These are phyloP conservation scores for Diaporthe australafricana DNA, from an alignment of 2,329 filamentous ascomycete genomes.

Conservation along the genomic window DNA sequence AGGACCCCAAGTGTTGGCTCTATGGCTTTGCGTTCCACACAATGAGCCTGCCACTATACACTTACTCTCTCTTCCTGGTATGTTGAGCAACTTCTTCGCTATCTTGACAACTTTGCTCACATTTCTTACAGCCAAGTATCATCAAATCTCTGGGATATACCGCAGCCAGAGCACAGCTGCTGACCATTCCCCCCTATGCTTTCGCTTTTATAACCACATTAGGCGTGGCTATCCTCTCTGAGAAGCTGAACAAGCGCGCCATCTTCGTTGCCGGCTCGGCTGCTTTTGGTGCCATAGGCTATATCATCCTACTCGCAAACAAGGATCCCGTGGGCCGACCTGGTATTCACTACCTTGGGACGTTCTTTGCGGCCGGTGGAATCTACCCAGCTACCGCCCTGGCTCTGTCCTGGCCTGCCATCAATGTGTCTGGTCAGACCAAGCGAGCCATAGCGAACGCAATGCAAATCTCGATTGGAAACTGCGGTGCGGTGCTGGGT, in stretches of 20 bases:
- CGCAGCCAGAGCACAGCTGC: constrained; percentile 64
- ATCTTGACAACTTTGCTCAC: background rate
- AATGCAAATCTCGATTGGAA: constrained; percentile 79
- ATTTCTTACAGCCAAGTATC: constrained; percentile 57
- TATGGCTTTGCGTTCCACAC: constrained; percentile 80
- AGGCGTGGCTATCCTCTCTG: constrained; percentile 68
- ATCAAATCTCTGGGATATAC: constrained; percentile 66
- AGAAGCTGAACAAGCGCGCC: constrained; percentile 67
- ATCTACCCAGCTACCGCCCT: constrained; percentile 76
- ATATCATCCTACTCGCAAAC: constrained; percentile 69
- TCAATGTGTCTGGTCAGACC: constrained; percentile 77
- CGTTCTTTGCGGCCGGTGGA: constrained; percentile 72
- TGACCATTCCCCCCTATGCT: constrained; percentile 74
- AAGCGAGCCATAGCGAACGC: constrained; percentile 77
- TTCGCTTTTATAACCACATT: constrained; percentile 72
- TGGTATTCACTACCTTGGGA: constrained; percentile 69
- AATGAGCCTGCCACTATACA: constrained; percentile 73
- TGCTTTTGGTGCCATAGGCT: constrained; percentile 69
- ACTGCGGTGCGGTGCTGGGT: constrained; percentile 74
- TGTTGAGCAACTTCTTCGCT: constrained; percentile 36
- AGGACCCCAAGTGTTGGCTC: constrained; percentile 78
- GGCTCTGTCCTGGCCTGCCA: constrained; percentile 76
- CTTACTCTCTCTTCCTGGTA: constrained; percentile 65
- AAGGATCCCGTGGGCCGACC: constrained; percentile 58
- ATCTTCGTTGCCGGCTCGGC: constrained; percentile 72